Conservation (phyloP, 179 eudicot genomes). For the Drosera spatulata region DNA sequence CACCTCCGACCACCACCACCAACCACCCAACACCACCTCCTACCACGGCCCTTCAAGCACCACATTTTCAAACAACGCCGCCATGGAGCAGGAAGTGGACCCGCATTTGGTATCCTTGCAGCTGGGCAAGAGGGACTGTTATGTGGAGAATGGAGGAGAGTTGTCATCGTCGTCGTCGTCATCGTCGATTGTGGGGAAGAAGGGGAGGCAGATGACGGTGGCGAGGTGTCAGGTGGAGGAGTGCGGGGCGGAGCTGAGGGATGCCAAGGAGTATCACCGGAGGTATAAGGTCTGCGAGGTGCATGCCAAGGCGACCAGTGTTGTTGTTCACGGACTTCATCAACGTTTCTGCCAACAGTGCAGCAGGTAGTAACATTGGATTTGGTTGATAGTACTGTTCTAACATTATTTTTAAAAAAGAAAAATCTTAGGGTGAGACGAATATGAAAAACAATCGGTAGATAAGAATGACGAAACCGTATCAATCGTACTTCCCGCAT, state of each 20-base stretch:
- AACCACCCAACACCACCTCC: too few relatives aligned
- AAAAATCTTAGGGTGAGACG: too few relatives aligned
- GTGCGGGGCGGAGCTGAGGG: slow-evolving; percentile 13
- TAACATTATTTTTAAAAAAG: too few relatives aligned
- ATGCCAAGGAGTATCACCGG: slow-evolving; percentile 19
- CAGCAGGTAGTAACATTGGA: slow-evolving; percentile 9
- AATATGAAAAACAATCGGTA: too few relatives aligned
- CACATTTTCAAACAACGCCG: neutral
- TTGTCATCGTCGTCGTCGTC: too few relatives aligned
- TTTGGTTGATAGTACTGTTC: too few relatives aligned
- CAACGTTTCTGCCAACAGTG: slow-evolving; percentile 31
- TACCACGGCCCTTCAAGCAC: too few relatives aligned
- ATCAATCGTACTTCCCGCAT: too few relatives aligned
- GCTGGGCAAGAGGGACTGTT: slow-evolving; percentile 35
- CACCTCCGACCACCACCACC: too few relatives aligned
- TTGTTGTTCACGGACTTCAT: slow-evolving; percentile 11
- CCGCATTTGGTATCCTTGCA: slow-evolving; percentile 36
- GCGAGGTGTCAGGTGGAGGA: slow-evolving; percentile 19
- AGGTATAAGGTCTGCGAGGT: slow-evolving; percentile 40
- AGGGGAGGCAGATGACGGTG: slow-evolving; percentile 9
- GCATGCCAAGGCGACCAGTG: slow-evolving; percentile 16
- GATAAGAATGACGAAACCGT: too few relatives aligned
- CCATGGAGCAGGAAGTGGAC: slow-evolving; percentile 10
- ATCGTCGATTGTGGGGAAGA: neutral
- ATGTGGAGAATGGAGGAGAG: slow-evolving; percentile 18